Evolutionary conservation across 1,284 basidiomycete genomes (phyloP), one percentile per base, ranked within the genome.

Genomic region (Ganoderma boninense): DNA sequence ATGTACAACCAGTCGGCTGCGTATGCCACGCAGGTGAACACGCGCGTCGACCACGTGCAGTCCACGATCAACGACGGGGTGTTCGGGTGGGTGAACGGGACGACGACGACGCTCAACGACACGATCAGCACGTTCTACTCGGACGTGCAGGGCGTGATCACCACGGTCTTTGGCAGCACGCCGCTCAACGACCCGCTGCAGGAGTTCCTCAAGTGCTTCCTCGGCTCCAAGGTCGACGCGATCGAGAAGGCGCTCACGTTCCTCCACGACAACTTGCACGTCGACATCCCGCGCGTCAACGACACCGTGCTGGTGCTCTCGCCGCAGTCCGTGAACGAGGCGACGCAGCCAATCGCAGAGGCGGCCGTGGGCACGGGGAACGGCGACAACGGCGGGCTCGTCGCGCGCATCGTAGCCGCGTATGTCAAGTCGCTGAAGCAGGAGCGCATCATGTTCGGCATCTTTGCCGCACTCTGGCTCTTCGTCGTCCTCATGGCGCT

Each of bases 1-100:
- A 95, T 96, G 87, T 90, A 88, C 76, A 90, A 93, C 76, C 92
- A 95, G 75, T 96, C 94, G 11, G 77, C 87, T 7, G 79, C 86
- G 1, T 99, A 97, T 75, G 95, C 97, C 2, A 84, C 83, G 26
- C 85, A 86, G 42, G 87, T 96, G 77, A 99, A 99, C 78, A 75
- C 76, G 6, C 91, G 90, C 35, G 90, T 98, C 40, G 84, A 88
- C 56, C 76, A 77, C 35, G 86, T 95, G 64, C 93, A 98, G 81
- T 84, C 84, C 46, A 87, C 89, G 14, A 90, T 99, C 80, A 96
- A 99, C 80, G 82, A 94, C 46, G 93, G 95, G 20, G 81, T 98
- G 59, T 97, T 99, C 72, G 93, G 95, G 20, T 99, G 97, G 97
- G 91, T 99, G 64, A 96, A 98, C 77, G 88, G 86, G n/a, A 98